Base-by-base conservation (phyloP, 2,329 filamentous ascomycete species). In the Magnaporthiopsis poae region DNA sequence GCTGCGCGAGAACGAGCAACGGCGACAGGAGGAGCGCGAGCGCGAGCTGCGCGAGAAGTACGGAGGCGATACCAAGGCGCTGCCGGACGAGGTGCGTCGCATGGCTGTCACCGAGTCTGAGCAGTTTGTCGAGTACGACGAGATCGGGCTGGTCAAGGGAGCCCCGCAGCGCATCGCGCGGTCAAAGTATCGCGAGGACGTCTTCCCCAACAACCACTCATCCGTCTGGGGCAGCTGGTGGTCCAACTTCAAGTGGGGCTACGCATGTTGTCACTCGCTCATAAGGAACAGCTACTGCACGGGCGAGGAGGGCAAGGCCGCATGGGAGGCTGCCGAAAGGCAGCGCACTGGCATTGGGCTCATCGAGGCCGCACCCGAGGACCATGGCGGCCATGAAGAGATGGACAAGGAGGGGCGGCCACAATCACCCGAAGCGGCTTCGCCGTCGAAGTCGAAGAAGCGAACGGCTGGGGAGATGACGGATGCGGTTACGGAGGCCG, bases 221-320 rank as follows among this genome's bases (percentile, higher is more conserved):
- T 89, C 90, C 0, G 89, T 96, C 3, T 99, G 92, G 91, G 95
- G 95, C 63, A 96, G 92, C 73, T 99, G 95, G 95, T 99, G 95
- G 95, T 86, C 88, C 65, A 88, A 91, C 74, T 98, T 97, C 79
- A 86, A 89, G 77, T 99, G 95, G 95, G 95, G 95, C 1, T 99
- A 96, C 77, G 86, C 90, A 29, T 99, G 95, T 77, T 99, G 95
- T 80, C 92, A 96, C 75, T 96, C 92, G 0, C 89, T 88, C 29
- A 86, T 96, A 69, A 97, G 96, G 79, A 98, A 99, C 77, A 96
- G 92, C 73, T 99, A 98, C 74, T 99, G 95, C 77, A 98, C 94
- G 0, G 95, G 95, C 33, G 91, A 95, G 68, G 91, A 90, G 67
- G 95, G 95, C 52, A 96, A 88, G 76, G 80, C 80, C 68, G 93